Conservation (phyloP, 441 rosid species). For the Gossypium trilobum region DNA sequence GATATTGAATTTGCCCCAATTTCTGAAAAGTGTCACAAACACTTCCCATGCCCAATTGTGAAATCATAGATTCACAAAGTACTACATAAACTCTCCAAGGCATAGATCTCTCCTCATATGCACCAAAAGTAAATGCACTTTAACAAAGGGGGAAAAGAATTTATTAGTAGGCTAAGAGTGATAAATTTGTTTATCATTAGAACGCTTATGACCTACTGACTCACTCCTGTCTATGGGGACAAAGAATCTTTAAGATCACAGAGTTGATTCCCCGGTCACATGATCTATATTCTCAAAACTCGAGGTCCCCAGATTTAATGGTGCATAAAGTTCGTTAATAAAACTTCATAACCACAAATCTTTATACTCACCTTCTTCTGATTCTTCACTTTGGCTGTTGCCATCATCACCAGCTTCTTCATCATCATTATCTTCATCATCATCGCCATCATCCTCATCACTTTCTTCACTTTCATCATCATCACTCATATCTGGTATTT, state of each 20-base stretch:
- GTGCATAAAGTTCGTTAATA: neutral
- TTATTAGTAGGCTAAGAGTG: neutral
- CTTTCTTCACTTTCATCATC: slow-evolving; percentile 28
- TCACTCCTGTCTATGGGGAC: neutral
- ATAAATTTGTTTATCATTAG: neutral
- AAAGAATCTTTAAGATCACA: neutral
- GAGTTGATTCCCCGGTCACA: neutral
- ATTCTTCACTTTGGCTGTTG: slow-evolving; percentile 42
- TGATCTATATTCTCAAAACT: neutral
- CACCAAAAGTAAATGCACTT: neutral
- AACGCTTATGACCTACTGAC: neutral
- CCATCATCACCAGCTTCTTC: slow-evolving; percentile 27
- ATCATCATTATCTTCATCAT: slow-evolving; percentile 28
- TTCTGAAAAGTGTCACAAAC: neutral
- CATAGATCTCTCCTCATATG: neutral
- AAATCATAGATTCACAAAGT: neutral
- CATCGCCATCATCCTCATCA: slow-evolving; percentile 22
- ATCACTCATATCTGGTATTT: slow-evolving; percentile 40
- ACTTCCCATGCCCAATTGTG: neutral
- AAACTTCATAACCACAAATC: slow-evolving; percentile 1
- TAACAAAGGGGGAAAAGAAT: neutral
- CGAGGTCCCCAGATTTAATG: neutral
- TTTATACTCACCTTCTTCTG: slow-evolving; percentile 33
- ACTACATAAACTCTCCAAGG: neutral
- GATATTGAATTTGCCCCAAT: neutral